phyloP scores from a whole-genome alignment of 257 asterid genomes.

The Petrea volubilis region DNA sequence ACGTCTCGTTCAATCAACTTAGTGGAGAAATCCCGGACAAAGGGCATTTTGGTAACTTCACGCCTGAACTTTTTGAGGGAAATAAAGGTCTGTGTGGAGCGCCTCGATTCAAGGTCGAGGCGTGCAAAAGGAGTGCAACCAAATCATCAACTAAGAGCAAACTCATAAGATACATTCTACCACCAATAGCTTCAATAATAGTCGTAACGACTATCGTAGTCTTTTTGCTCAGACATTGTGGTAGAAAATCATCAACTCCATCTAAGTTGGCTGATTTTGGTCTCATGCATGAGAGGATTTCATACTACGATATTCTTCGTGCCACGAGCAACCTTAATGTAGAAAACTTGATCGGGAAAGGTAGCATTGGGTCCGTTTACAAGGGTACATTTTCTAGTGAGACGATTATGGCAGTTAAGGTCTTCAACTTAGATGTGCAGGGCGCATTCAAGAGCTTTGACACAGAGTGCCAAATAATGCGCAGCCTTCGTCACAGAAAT shows the following conservation, averaged over 20 bases:
- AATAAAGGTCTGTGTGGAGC: neutral
- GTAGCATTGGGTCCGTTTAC: conserved; percentile 4
- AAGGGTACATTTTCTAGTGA: neutral
- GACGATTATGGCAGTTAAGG: neutral
- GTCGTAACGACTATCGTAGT: no score
- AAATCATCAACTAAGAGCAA: no score
- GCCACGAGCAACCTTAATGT: neutral
- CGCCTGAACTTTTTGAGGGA: no score
- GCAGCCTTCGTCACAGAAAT: conserved; percentile 17
- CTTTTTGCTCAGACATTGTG: no score
- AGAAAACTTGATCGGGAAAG: conserved; percentile 2
- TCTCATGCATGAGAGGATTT: no score
- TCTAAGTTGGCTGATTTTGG: no score
- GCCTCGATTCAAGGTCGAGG: neutral
- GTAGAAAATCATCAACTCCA: no score
- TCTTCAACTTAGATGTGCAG: conserved; percentile 1
- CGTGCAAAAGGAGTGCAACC: no score
- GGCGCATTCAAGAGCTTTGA: conserved; percentile 15
- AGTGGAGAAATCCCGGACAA: neutral
- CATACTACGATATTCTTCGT: conserved; percentile 3
- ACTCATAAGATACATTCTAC: no score
- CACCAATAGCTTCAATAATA: no score
- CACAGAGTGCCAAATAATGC: neutral
- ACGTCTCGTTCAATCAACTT: neutral
- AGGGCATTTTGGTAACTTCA: neutral